phyloP scores from a whole-genome alignment of 176 grass and related monocot genomes.

The Cocos nucifera region DNA sequence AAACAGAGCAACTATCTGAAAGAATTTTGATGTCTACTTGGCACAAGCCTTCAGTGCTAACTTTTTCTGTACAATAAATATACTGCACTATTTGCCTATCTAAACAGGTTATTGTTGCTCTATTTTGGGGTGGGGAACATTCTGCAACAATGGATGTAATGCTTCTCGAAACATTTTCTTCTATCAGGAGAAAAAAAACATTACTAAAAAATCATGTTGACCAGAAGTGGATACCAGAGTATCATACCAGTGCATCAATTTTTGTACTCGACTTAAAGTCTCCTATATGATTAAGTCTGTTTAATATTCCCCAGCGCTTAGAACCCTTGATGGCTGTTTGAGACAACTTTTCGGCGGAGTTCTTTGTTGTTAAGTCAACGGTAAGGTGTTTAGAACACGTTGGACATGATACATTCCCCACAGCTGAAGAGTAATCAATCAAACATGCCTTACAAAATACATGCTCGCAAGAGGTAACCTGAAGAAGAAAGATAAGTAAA shows the following conservation, averaged over 20 bases:
- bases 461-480: constrained; percentile 91
- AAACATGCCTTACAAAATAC: constrained; percentile 85
- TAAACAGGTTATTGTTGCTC: no score
- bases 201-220: no score
- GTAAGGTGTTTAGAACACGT: constrained; percentile 75
- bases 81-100: no score
- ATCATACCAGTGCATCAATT: constrained; percentile 90
- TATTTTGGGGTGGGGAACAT: no score
- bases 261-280: constrained; percentile 88
- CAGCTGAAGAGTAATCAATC: constrained; percentile 58
- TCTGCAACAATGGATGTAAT: no score
- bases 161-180: no score
- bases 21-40: no score
- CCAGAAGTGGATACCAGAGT: neutral
- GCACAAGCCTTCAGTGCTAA: no score
- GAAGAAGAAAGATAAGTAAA: constrained; percentile 13
- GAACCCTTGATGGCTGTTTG: constrained; percentile 32
- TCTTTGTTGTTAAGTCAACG: constrained; percentile 54
- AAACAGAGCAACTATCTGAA: no score
- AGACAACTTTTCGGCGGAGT: constrained; percentile 28
- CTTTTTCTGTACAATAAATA: no score
- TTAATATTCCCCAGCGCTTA: constrained; percentile 72
- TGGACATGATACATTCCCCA: constrained; percentile 61
- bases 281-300: constrained; percentile 44
- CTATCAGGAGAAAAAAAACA: no score